Conservation (phyloP, 2,329 filamentous ascomycete genomes). For the Xylariomycetidae sp. region DNA sequence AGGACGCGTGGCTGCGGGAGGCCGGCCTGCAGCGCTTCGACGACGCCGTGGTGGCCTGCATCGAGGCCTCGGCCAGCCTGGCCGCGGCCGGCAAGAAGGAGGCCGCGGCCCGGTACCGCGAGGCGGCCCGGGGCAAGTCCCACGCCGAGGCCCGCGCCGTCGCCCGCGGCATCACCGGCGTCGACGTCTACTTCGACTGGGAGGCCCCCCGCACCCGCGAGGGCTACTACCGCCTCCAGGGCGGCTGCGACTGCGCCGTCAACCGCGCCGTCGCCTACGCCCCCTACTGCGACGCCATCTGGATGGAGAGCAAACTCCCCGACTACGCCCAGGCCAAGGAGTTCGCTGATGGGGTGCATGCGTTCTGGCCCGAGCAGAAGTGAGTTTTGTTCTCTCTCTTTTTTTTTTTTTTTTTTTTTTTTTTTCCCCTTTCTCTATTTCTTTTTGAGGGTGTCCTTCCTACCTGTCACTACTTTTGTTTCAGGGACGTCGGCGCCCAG, state of each 20-base stretch:
- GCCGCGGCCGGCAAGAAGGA: constrained; percentile 66
- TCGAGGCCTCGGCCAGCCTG: constrained; percentile 57
- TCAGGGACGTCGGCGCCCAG: too few species aligned
- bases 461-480: too few species aligned
- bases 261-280: constrained; percentile 89
- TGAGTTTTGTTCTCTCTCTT: constrained; percentile 36
- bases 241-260: constrained; percentile 84
- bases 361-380: constrained; percentile 95
- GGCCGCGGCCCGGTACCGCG: constrained; percentile 61
- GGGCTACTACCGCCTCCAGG: constrained; percentile 89
- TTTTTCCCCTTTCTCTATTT: not conserved
- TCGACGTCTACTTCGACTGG: constrained; percentile 89
- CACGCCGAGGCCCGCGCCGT: constrained; percentile 75
- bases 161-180: constrained; percentile 60
- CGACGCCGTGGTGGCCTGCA: constrained; percentile 79
- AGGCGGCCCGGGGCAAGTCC: constrained; percentile 68
- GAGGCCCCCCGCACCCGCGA: constrained; percentile 87
- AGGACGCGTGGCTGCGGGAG: constrained; percentile 78
- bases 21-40: constrained; percentile 83
- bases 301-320: constrained; percentile 98
- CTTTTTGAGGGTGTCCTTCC: not conserved
- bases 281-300: constrained; percentile 91
- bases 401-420: not conserved
- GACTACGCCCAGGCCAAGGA: constrained; percentile 87
- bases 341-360: constrained; percentile 89